Evolutionary conservation across 2,329 filamentous ascomycete genomes (phyloP).

Genomic region (Ophiognomonia clavigignenti-juglandacearum): DNA sequence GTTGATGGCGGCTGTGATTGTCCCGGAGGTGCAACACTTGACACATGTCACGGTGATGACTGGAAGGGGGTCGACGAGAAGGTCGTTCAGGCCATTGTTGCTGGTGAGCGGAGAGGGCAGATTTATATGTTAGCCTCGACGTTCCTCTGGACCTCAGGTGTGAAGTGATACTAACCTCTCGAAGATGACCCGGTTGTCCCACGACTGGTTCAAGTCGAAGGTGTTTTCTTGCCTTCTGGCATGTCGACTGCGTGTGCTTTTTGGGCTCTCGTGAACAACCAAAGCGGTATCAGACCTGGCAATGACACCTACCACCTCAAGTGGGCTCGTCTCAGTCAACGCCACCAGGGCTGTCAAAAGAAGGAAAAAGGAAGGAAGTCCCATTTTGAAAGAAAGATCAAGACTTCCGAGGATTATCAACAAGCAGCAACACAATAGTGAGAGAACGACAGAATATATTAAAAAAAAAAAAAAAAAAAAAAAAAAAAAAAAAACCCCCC

Average conservation of each 20-base stretch:
- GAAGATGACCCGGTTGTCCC: slow-evolving; percentile 6
- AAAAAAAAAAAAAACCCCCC: no score
- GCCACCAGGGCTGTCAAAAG: neutral
- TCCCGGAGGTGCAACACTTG: slow-evolving; percentile 9
- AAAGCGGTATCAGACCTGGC: no score
- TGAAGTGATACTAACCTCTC: slow-evolving; percentile 4
- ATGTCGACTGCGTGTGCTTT: no score
- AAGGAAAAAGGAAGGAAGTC: no score
- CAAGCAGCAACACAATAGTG: no score
- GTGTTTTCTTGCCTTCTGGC: neutral
- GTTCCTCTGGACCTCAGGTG: neutral
- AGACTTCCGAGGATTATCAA: no score
- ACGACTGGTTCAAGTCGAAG: slow-evolving; percentile 1
- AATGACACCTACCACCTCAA: no score
- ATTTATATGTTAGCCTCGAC: neutral
- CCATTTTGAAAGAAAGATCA: no score
- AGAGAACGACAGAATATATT: no score
- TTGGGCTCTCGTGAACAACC: no score
- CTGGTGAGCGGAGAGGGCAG: neutral
- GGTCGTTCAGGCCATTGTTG: no score
- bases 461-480: no score
- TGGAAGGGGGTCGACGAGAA: slow-evolving; percentile 3
- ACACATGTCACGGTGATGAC: slow-evolving; percentile 10
- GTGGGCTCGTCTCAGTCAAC: neutral
- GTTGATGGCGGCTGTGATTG: slow-evolving; percentile 3